These are phyloP conservation scores for Xylariaceae sp. DNA, from an alignment of 2,329 filamentous ascomycete species.

Conservation along the genomic window DNA sequence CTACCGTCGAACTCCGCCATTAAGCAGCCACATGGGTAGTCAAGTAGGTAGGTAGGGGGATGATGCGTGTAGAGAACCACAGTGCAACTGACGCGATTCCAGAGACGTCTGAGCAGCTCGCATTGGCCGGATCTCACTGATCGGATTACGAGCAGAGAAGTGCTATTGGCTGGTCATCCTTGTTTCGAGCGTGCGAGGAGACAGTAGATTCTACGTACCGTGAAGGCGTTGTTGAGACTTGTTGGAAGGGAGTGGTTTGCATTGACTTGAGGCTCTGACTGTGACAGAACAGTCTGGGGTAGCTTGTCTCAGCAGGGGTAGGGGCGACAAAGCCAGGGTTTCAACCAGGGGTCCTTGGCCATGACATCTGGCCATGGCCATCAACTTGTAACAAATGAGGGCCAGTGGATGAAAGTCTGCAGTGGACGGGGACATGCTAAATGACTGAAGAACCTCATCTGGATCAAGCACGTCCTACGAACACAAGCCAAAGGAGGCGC, in stretches of 20 bases:
- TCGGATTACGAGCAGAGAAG: not conserved
- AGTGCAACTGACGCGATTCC: slow-evolving; percentile 6
- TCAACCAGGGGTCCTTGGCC: slow-evolving; percentile 18
- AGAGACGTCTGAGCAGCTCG: slow-evolving; percentile 12
- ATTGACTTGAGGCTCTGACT: slow-evolving; percentile 35
- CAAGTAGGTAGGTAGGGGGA: not conserved
- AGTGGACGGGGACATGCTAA: too few relatives aligned
- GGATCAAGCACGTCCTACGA: too few relatives aligned
- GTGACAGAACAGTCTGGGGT: slow-evolving; percentile 30
- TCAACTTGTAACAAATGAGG: slow-evolving; percentile 19
- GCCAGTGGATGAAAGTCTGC: too few relatives aligned
- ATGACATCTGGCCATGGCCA: too few relatives aligned
- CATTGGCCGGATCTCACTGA: not conserved
- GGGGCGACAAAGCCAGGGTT: slow-evolving; percentile 29
- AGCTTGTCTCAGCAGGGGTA: slow-evolving; percentile 34
- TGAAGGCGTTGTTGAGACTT: not conserved
- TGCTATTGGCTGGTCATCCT: not conserved
- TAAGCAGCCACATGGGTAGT: slow-evolving; percentile 4
- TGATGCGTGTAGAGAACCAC: too few relatives aligned
- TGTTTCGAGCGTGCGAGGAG: slow-evolving; percentile 18
- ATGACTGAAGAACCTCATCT: too few relatives aligned
- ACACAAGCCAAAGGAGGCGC: too few relatives aligned
- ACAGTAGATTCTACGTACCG: slow-evolving; percentile 1
- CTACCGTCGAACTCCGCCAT: slow-evolving; percentile 4
- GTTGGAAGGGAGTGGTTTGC: slow-evolving; percentile 17